Conservation (phyloP, 148 eudicot species). For the Dianthus caryophyllus region DNA sequence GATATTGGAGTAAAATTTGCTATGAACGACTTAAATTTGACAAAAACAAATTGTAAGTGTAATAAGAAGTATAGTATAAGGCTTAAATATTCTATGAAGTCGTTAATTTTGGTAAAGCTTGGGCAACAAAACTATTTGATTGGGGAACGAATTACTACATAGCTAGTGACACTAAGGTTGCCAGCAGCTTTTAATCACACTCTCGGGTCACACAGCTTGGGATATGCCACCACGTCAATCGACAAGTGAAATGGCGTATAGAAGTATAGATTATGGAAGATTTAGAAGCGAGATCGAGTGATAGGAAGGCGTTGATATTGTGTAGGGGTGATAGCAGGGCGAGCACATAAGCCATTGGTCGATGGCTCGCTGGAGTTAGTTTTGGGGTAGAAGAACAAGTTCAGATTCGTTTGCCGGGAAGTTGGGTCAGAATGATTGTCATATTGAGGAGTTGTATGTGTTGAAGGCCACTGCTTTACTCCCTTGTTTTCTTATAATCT, state of each 20-base stretch:
- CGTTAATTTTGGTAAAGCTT: no score
- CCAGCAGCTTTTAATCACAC: no score
- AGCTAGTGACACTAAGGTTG: no score
- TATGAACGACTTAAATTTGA: no score
- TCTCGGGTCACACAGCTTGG: no score
- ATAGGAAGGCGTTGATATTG: constrained; percentile 51
- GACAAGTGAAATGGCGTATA: constrained; percentile 49
- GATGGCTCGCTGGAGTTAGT: constrained; percentile 39
- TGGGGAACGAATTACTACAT: no score
- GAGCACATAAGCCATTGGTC: constrained; percentile 54
- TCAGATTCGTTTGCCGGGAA: constrained; percentile 71
- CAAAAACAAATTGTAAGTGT: no score
- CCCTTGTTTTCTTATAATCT: constrained; percentile 73
- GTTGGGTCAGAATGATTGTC: constrained; percentile 35
- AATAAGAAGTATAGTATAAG: no score
- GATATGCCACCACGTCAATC: constrained; percentile 63
- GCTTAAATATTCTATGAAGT: no score
- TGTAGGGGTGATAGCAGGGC: constrained; percentile 78
- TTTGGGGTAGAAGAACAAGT: constrained; percentile 29
- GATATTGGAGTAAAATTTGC: no score
- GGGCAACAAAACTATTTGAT: no score
- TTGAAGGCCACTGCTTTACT: constrained; percentile 54
- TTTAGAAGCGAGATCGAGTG: background rate
- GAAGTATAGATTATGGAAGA: constrained; percentile 26
- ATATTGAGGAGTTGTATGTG: constrained; percentile 55